Evolutionary conservation across 2,329 filamentous ascomycete species (phyloP).

Genomic region (Amauroascus niger): DNA sequence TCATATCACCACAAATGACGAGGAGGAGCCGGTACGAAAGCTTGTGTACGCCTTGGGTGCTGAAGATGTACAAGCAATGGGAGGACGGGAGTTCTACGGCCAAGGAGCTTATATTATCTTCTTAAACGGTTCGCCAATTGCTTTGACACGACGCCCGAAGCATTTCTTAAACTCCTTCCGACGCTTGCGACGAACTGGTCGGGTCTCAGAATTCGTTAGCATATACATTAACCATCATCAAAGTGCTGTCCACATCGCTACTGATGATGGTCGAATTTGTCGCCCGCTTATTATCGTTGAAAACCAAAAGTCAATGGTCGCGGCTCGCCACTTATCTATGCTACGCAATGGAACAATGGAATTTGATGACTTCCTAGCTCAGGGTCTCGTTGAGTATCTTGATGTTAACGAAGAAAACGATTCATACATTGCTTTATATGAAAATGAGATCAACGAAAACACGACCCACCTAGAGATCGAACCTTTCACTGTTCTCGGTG

Average conservation of each 20-base stretch:
- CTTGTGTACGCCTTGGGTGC: slow-evolving; percentile 80
- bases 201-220: slow-evolving; percentile 91
- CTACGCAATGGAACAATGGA: slow-evolving; percentile 73
- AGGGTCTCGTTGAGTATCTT: slow-evolving; percentile 88
- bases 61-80: slow-evolving; percentile 68
- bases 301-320: slow-evolving; percentile 72
- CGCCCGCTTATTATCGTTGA: slow-evolving; percentile 92
- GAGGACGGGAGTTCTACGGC: slow-evolving; percentile 76
- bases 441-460: slow-evolving; percentile 67
- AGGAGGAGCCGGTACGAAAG: slow-evolving; percentile 79
- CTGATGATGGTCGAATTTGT: slow-evolving; percentile 93
- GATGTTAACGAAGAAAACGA: slow-evolving; percentile 99
- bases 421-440: slow-evolving; percentile 81
- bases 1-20: slow-evolving; percentile 93
- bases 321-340: slow-evolving; percentile 64
- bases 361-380: slow-evolving; percentile 87
- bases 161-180: slow-evolving; percentile 77
- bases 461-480: slow-evolving; percentile 97
- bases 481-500: slow-evolving; percentile 90
- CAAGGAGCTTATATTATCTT: slow-evolving; percentile 82
- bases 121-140: slow-evolving; percentile 89
- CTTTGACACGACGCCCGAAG: slow-evolving; percentile 76
- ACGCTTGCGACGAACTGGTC: slow-evolving; percentile 74
- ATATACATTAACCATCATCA: slow-evolving; percentile 94
- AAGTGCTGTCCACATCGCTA: slow-evolving; percentile 85